Percentiles rank a stretch among this genome's conserved stretches.
Conservation (phyloP, 441 rosid genomes). For the Eruca vesicaria region DNA sequence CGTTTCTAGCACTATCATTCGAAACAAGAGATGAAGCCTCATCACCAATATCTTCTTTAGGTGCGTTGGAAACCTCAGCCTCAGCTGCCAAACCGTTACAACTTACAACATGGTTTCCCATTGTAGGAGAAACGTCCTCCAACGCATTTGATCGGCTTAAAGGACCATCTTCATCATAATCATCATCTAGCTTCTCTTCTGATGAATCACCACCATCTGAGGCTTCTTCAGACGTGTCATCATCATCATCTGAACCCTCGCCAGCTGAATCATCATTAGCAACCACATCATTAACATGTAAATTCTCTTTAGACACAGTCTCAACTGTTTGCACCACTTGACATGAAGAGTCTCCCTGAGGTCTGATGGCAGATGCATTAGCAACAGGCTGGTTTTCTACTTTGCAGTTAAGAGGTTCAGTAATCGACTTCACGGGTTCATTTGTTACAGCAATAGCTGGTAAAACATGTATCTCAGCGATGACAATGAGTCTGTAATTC, state of each 20-base stretch:
- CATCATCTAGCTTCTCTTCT: background rate
- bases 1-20: background rate
- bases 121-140: background rate
- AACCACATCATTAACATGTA: background rate
- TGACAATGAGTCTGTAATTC: background rate
- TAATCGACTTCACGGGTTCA: background rate
- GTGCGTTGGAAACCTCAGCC: constrained; percentile 4
- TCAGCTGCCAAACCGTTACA: background rate
- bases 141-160: background rate
- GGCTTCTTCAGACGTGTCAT: background rate
- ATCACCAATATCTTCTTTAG: background rate
- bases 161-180: background rate
- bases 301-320: background rate
- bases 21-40: background rate
- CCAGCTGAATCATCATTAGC: background rate
- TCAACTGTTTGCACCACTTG: background rate
- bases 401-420: background rate
- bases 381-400: background rate
- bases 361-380: background rate
- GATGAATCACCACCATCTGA: background rate
- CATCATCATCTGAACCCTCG: background rate
- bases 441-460: background rate
- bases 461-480: background rate
- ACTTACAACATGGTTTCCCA: background rate
- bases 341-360: background rate